Evolutionary conservation across 805 yeast species (phyloP).

Genomic region (Nakazawaea molendinolei): DNA sequence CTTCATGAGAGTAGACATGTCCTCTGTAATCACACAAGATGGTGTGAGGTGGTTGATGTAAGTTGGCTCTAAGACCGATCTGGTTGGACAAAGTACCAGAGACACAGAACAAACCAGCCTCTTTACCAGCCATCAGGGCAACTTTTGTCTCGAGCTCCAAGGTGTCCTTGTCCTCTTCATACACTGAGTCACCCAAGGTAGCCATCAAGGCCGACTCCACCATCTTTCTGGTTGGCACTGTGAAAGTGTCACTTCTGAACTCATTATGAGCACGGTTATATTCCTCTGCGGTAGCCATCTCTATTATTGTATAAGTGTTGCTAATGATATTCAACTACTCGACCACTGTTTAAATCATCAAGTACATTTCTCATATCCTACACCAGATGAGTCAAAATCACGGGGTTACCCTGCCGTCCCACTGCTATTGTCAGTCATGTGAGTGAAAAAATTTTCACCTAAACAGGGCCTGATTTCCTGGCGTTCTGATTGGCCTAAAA

Average conservation of each 20-base stretch:
- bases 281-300: slow-evolving; percentile 7
- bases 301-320: too few relatives aligned
- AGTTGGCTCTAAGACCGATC: slow-evolving; percentile 68
- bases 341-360: too few relatives aligned
- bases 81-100: slow-evolving; percentile 92
- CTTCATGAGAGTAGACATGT: slow-evolving; percentile 79
- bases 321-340: too few relatives aligned
- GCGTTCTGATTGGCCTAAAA: too few relatives aligned
- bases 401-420: too few relatives aligned
- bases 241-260: slow-evolving; percentile 79
- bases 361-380: too few relatives aligned
- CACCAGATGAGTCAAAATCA: too few relatives aligned
- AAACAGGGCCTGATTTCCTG: too few relatives aligned
- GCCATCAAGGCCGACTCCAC: slow-evolving; percentile 48
- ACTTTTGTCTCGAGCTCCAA: slow-evolving; percentile 55
- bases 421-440: too few relatives aligned
- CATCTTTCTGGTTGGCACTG: slow-evolving; percentile 78
- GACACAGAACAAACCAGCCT: slow-evolving; percentile 75
- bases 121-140: slow-evolving; percentile 67
- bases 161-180: slow-evolving; percentile 74
- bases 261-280: slow-evolving; percentile 32
- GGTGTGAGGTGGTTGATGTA: slow-evolving; percentile 80
- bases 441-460: too few relatives aligned
- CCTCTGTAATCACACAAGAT: slow-evolving; percentile 80
- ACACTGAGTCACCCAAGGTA: slow-evolving; percentile 83